Percentiles rank a stretch among this genome's conserved stretches.
Conservation (phyloP, 352 stramenopile genomes). For the Pythium folliculosum region DNA sequence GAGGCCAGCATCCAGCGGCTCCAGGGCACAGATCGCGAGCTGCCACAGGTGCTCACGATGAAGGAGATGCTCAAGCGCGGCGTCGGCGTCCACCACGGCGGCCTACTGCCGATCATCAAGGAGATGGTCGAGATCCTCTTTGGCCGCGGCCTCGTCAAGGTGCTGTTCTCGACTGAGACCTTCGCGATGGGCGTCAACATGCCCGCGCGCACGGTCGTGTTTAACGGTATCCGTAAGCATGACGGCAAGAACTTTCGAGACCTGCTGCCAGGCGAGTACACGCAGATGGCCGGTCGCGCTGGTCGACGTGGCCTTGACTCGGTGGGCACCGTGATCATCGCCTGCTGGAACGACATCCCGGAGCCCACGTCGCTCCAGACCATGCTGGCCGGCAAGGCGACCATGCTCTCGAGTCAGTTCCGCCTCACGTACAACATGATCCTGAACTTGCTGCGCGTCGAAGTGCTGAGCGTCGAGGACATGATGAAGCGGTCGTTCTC, state of each 20-base stretch:
- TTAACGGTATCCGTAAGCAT: constrained; percentile 97
- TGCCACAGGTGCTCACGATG: constrained; percentile 98
- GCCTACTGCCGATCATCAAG: constrained; percentile 98
- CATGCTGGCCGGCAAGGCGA: constrained; percentile 96
- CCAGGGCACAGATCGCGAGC: constrained; percentile 94
- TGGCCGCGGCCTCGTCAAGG: constrained; percentile 95
- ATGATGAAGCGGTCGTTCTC: constrained; percentile 99
- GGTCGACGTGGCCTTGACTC: constrained; percentile 96
- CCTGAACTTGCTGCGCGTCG: constrained; percentile 93
- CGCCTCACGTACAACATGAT: constrained; percentile 99
- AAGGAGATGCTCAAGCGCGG: constrained; percentile 96
- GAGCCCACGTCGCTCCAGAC: constrained; percentile 91
- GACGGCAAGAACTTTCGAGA: constrained; percentile 94
- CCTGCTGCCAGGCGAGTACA: constrained; percentile 89
- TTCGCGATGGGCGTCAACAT: constrained; percentile 99
- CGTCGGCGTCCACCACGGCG: constrained; percentile 97
- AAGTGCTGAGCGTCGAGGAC: constrained; percentile 88
- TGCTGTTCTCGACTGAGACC: constrained; percentile 99
- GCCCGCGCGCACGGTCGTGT: constrained; percentile 96
- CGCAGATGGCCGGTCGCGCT: constrained; percentile 97
- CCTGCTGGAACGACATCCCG: constrained; percentile 97
- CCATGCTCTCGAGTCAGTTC: constrained; percentile 96
- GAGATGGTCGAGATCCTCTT: constrained; percentile 99
- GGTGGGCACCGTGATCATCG: constrained; percentile 97
- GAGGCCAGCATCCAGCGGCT: constrained; percentile 76